These are phyloP conservation scores for Colletotrichum costaricense DNA, from an alignment of 2,329 filamentous ascomycete species.

Conservation along the genomic window DNA sequence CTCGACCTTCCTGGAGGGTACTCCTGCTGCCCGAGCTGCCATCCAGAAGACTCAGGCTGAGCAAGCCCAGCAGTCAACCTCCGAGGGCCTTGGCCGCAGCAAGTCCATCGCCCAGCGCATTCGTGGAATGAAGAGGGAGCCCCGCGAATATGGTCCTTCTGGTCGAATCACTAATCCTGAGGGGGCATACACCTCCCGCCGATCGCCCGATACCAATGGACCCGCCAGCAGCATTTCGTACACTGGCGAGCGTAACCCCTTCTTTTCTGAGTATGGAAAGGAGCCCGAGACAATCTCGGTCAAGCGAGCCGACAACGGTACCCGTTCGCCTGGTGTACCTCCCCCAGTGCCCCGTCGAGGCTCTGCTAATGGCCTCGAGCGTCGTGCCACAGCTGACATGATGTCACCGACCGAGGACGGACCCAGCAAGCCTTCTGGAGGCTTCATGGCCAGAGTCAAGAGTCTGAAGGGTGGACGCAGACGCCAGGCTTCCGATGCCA, in stretches of 20 bases:
- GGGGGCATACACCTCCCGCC: conserved; percentile 51
- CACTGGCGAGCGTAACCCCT: conserved; percentile 75
- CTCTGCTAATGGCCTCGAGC: conserved; percentile 63
- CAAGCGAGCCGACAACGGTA: conserved; percentile 50
- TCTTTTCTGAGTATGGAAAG: conserved; percentile 81
- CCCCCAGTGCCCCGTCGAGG: conserved; percentile 55
- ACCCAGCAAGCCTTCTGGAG: conserved; percentile 57
- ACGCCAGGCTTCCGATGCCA: conserved; percentile 39
- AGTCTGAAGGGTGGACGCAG: conserved; percentile 78
- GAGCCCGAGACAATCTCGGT: conserved; percentile 64
- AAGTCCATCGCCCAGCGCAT: conserved; percentile 95
- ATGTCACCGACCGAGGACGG: conserved; percentile 52
- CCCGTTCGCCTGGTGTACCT: conserved; percentile 67
- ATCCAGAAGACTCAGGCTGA: conserved; percentile 82
- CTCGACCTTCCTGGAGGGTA: conserved; percentile 94
- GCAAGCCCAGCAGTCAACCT: conserved; percentile 65
- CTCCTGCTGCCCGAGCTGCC: conserved; percentile 84
- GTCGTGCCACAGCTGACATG: conserved; percentile 72
- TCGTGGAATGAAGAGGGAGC: conserved; percentile 82
- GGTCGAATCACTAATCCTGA: conserved; percentile 71
- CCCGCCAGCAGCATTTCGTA: conserved; percentile 46
- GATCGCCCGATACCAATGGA: conserved; percentile 52
- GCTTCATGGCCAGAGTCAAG: conserved; percentile 83
- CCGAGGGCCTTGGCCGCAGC: conserved; percentile 81
- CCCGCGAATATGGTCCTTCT: conserved; percentile 68